Evolutionary conservation across 257 asterid genomes (phyloP), one percentile per base, ranked within the genome.

Genomic region (Verbascum thapsus): DNA sequence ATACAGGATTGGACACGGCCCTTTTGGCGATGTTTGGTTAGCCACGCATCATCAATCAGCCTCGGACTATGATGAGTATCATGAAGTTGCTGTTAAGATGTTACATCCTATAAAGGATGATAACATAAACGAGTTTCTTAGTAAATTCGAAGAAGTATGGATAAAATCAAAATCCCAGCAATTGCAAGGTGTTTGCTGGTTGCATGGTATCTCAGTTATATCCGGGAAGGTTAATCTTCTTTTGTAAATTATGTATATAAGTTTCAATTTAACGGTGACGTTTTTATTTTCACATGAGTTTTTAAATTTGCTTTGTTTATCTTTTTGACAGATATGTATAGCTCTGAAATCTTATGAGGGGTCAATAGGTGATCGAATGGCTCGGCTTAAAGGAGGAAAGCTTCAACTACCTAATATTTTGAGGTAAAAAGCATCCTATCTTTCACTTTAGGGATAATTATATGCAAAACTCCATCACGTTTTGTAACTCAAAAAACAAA

Each of bases 1-100:
- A 63, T 78, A 83, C 37, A 70, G 90, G 76, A 83, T 85, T 8
- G 94, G 94, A 12, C 87, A 77, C 53, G 94, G 94, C 12, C 72
- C 58, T 51, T 81, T 83, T 47, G 94, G 94, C 58, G 86, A 83
- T 72, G 87, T 85, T 64, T 85, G 90, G 94, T 70, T 78, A 48
- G 94, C 90, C 48, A 83, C 88, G 18, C 90, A 83, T 68, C 90
- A 85, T 50, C 80, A 67, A 39, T 80, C 83, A 6, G 85, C 73
- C 20, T 71, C 56, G 11, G 94, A 85, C 57, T 85, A 63, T 9
- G 85, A 82, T 44, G 84, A 80, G 74, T 68, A 70, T 72, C 94
- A 82, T 65, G 89, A 85, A 72, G 90, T 85, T 58, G 85, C 81
- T 11, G 78, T 83, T 43, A 82, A 85, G 70, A 80, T 81, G 85